Evolutionary conservation across 2,329 filamentous ascomycete species (phyloP), one percentile per base, ranked within the genome.

Genomic region (Ophiostoma himal-ulmi): DNA sequence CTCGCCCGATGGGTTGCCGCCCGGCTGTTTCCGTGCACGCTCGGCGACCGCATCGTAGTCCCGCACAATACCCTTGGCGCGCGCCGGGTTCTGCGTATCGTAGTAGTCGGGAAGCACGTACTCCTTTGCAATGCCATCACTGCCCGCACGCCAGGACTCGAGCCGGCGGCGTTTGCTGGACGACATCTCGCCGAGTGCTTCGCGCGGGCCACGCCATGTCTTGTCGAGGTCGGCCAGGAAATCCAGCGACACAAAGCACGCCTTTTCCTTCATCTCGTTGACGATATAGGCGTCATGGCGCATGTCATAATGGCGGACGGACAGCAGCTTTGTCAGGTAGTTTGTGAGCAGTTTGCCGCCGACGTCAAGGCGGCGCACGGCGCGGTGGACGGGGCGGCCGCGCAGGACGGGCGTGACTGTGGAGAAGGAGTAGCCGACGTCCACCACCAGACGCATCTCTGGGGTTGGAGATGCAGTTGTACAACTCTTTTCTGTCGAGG

Each of bases 321-420:
- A 97, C 22, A 98, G 88, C 20, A 96, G 85, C 70, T 95, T 91
- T 67, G 95, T 94, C 44, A 99, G 84, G 78, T 96, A 91, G 78
- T 98, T 98, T 30, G 94, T 97, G 73, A 99, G 82, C 68, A 96
- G 86, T 80, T 97, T 98, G 71, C 95, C 95, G 62, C 95, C 95
- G 7, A 98, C 86, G 70, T 97, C 93, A 66, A 99, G 87, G 54
- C 95, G 86, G 26, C 94, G 89, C 70, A 96, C 87, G 0, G 91
- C 93, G 0, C 89, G 83, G 74, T 97, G 93, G 6, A 98, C 80
- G 1, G 94, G 90, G 34, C 87, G 88, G 36, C 94, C 94, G 69
- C 89, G 87, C 74, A 97, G 88, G 2, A 98, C 82, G 0, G 95
- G 95, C 0, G 94, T 94, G 68, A 98, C 85, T 1, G 91, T 97